A percentile compares a stretch with the other conserved stretches of the same genome.
phyloP scores from a whole-genome alignment of 257 asterid species.

The Lantana camara region DNA sequence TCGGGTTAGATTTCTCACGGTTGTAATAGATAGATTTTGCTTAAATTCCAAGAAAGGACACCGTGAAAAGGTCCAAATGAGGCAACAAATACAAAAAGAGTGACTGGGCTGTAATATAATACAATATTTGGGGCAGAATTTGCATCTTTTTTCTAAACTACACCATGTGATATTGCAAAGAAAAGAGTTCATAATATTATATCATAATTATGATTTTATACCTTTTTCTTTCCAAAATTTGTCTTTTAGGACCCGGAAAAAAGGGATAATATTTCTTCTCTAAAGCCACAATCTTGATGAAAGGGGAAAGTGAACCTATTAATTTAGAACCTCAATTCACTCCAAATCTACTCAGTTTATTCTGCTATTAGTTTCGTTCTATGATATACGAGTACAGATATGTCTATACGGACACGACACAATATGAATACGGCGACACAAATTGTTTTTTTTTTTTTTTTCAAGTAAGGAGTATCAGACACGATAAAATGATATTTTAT shows the following conservation, averaged over 20 bases:
- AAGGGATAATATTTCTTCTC: neutral
- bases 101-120: constrained; percentile 14
- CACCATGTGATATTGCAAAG: constrained; percentile 23
- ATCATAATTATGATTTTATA: neutral
- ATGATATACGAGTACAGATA: neutral
- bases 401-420: no score
- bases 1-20: no score
- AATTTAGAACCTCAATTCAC: neutral
- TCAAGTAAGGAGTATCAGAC: no score
- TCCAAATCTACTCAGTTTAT: constrained; percentile 10
- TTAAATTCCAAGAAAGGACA: constrained; percentile 41
- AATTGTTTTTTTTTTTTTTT: no score
- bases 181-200: neutral
- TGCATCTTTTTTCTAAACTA: constrained; percentile 23
- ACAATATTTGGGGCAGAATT: constrained; percentile 18
- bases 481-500: no score
- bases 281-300: constrained; percentile 20
- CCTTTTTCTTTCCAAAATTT: neutral
- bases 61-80: constrained; percentile 28
- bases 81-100: constrained; percentile 31
- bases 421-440: no score
- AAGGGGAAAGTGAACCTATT: neutral
- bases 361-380: neutral
- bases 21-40: constrained; percentile 11
- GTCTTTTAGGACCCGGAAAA: constrained; percentile 30